Percentiles rank a stretch among this genome's conserved stretches.
These are phyloP conservation scores for Trichoderma reesei DNA, from an alignment of 495 filamentous ascomycete species.

Conservation along the genomic window DNA sequence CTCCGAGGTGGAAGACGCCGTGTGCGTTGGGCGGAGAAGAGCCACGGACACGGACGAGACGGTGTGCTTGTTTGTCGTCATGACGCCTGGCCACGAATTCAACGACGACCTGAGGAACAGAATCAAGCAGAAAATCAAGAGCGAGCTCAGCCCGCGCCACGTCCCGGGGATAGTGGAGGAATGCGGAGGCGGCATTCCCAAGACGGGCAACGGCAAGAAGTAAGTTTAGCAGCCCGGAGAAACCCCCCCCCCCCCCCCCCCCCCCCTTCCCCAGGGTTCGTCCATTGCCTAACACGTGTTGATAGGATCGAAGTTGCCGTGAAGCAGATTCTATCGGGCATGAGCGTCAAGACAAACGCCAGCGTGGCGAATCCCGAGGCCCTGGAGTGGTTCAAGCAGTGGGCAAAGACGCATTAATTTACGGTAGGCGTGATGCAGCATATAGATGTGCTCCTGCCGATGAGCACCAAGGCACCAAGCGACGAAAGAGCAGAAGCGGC, in stretches of 20 bases:
- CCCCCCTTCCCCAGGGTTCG: neutral
- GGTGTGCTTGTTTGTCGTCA: slow-evolving; percentile 76
- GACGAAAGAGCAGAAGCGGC: no score
- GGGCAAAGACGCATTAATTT: slow-evolving; percentile 36
- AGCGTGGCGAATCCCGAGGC: slow-evolving; percentile 79
- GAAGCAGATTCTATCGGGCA: slow-evolving; percentile 86
- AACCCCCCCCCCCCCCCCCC: neutral
- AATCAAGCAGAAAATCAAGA: slow-evolving; percentile 55
- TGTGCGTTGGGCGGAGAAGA: slow-evolving; percentile 72
- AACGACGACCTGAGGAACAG: slow-evolving; percentile 40
- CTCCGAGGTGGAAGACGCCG: slow-evolving; percentile 65
- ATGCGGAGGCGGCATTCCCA: slow-evolving; percentile 65
- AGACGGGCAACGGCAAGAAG: slow-evolving; percentile 90
- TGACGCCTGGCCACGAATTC: slow-evolving; percentile 46
- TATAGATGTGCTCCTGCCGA: no score
- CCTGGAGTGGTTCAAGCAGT: slow-evolving; percentile 73
- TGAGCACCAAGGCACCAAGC: no score
- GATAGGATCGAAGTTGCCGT: slow-evolving; percentile 77
- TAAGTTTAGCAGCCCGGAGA: slow-evolving; percentile 22
- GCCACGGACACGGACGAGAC: slow-evolving; percentile 70
- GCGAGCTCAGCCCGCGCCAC: slow-evolving; percentile 74
- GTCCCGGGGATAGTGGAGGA: slow-evolving; percentile 74
- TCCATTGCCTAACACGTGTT: slow-evolving; percentile 1
- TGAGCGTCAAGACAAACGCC: slow-evolving; percentile 73
- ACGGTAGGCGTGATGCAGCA: no score